Evolutionary conservation across 75 land plant genomes (phyloP).

Genomic region (Gnetum montanum): DNA sequence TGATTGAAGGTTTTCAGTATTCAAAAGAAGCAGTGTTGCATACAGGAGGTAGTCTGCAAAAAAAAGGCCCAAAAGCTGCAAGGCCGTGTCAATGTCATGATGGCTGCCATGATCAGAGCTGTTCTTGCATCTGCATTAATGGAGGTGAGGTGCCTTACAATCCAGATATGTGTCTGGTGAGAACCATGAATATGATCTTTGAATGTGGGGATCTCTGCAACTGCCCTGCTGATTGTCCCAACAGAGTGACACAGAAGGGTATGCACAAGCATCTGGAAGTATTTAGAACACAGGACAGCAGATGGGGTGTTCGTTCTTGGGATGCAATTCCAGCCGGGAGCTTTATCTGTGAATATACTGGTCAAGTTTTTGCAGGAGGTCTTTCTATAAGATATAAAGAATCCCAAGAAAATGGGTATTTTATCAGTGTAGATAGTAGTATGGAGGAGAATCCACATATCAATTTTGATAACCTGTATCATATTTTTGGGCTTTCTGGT

Average conservation of each 20-base stretch:
- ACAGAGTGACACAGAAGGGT: slow-evolving; percentile 43
- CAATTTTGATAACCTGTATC: no score
- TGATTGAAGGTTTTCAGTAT: slow-evolving; percentile 49
- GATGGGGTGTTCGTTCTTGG: slow-evolving; percentile 73
- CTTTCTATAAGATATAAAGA: background rate
- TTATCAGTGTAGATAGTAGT: no score
- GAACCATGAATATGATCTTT: slow-evolving; percentile 23
- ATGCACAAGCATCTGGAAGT: slow-evolving; percentile 50
- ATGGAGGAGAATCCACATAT: no score
- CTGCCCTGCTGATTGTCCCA: slow-evolving; percentile 41
- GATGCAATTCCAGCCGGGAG: slow-evolving; percentile 58
- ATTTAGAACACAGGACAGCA: slow-evolving; percentile 47
- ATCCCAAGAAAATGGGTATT: no score
- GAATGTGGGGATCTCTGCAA: slow-evolving; percentile 51
- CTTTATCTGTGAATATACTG: slow-evolving; percentile 71
- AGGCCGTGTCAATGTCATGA: slow-evolving; percentile 33
- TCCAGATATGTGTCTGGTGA: slow-evolving; percentile 31
- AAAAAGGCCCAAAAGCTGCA: no score
- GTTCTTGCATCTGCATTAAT: slow-evolving; percentile 36
- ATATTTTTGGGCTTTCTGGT: slow-evolving; percentile 5
- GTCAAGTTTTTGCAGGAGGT: slow-evolving; percentile 54
- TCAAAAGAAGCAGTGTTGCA: slow-evolving; percentile 12
- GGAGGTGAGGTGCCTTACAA: slow-evolving; percentile 38
- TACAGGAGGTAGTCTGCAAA: slow-evolving; percentile 4
- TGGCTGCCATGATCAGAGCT: slow-evolving; percentile 26